Evolutionary conservation across 495 filamentous ascomycete species (phyloP).

Genomic region (Aspergillus cristatus): DNA sequence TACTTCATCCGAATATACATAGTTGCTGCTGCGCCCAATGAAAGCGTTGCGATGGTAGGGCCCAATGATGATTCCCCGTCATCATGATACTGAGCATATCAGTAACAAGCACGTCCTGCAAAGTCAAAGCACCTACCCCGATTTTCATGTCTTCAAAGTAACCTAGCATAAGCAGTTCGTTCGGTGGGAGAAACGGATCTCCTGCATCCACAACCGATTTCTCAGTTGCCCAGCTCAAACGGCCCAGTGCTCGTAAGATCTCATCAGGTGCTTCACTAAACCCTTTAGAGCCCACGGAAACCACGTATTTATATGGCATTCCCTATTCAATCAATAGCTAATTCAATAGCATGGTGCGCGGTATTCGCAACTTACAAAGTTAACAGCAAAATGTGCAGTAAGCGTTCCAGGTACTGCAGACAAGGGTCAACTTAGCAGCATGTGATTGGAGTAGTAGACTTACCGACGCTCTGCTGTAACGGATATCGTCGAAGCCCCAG

Average conservation of each 20-base stretch:
- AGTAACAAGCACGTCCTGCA: constrained; percentile 13
- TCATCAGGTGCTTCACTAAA: constrained; percentile 53
- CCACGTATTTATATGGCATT: constrained; percentile 75
- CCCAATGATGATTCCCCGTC: constrained; percentile 73
- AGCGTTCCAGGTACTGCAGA: constrained; percentile 35
- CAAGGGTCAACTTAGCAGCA: constrained; percentile 3
- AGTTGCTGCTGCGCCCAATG: constrained; percentile 55
- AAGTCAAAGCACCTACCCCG: constrained; percentile 40
- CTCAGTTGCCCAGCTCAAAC: constrained; percentile 57
- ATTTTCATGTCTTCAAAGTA: constrained; percentile 67
- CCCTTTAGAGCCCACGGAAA: constrained; percentile 50
- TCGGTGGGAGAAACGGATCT: constrained; percentile 29
- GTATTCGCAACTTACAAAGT: constrained; percentile 48
- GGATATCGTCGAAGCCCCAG: constrained; percentile 51
- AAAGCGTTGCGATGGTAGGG: constrained; percentile 65
- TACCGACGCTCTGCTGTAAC: constrained; percentile 31
- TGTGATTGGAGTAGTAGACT: constrained; percentile 16
- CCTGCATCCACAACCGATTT: constrained; percentile 22
- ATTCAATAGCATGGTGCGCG: constrained; percentile 5
- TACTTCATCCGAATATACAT: constrained; percentile 68
- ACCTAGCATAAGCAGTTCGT: constrained; percentile 67
- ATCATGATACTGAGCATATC: constrained; percentile 60
- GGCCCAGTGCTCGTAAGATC: constrained; percentile 48
- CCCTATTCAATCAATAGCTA: constrained; percentile 39
- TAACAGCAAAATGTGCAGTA: constrained; percentile 60